phyloP scores from a whole-genome alignment of 306 rosid species.

The Quercus mongolica region DNA sequence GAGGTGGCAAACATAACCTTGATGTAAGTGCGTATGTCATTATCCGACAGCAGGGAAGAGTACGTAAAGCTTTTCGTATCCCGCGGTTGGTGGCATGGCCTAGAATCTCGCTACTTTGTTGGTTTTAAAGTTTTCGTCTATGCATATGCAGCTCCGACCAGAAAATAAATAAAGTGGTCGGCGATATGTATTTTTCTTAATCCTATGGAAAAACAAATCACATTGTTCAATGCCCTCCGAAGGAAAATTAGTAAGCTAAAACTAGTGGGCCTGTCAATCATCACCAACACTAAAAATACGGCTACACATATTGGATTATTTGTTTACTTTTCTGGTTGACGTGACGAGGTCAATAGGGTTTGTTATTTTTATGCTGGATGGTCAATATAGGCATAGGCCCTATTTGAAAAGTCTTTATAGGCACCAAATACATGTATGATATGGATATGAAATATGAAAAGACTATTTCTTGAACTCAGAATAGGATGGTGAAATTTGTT shows the following conservation, averaged over 20 bases:
- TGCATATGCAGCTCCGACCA: no score
- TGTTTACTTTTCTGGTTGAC: neutral
- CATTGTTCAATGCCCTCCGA: neutral
- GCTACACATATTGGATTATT: neutral
- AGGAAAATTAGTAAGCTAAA: neutral
- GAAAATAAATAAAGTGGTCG: no score
- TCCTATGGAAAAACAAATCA: neutral
- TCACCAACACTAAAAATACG: neutral
- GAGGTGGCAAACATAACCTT: no score
- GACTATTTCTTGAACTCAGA: no score
- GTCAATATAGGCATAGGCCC: neutral
- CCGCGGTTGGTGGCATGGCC: conserved; percentile 27
- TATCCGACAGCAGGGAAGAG: neutral
- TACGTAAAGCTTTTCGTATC: neutral
- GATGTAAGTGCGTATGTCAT: no score
- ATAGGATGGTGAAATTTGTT: no score
- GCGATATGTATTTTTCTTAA: neutral
- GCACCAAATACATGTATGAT: neutral
- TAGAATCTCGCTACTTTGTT: neutral
- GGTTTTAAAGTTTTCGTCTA: neutral
- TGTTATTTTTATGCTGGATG: neutral
- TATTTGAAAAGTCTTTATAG: neutral
- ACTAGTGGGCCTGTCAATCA: neutral
- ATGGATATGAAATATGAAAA: no score
- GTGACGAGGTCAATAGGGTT: neutral